Conservation (phyloP, 2,329 filamentous ascomycete species). For the Penicillium sclerotiorum region DNA sequence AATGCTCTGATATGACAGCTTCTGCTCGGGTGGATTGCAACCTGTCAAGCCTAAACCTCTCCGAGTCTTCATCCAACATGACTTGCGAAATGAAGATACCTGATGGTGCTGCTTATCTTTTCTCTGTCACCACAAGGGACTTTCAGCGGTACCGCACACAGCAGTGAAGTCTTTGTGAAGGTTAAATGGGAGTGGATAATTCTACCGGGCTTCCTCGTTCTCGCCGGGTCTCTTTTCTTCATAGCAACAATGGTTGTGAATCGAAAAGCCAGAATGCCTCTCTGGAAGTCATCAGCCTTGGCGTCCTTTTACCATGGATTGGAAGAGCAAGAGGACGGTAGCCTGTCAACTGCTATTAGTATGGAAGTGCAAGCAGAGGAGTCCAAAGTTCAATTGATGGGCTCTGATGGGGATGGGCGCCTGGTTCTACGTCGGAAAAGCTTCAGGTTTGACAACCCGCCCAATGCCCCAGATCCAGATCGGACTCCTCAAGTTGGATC, state of each 20-base stretch:
- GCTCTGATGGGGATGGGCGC: conserved; percentile 2
- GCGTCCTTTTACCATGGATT: conserved; percentile 6
- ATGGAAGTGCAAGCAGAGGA: neutral
- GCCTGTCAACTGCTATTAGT: neutral
- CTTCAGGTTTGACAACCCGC: neutral
- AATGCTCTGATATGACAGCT: conserved; percentile 3
- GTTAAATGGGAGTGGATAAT: conserved; percentile 5
- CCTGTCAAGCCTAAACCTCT: neutral
- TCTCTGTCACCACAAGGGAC: neutral
- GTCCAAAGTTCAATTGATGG: conserved; percentile 2
- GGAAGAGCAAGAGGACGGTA: neutral
- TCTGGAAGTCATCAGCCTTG: conserved; percentile 8
- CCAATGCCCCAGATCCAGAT: neutral
- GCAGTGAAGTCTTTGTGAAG: conserved; percentile 3
- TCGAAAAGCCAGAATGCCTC: conserved; percentile 1
- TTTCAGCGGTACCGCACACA: neutral
- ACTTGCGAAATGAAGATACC: neutral
- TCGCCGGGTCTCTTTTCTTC: conserved; percentile 6
- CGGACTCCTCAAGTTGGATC: neutral
- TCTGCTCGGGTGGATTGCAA: neutral
- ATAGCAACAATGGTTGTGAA: neutral
- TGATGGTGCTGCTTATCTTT: neutral
- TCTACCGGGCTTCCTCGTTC: conserved; percentile 2
- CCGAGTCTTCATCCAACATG: neutral
- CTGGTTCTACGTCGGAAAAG: conserved; percentile 1